Base-by-base conservation (phyloP, 306 rosid genomes). In the Carpinus fangiana region DNA sequence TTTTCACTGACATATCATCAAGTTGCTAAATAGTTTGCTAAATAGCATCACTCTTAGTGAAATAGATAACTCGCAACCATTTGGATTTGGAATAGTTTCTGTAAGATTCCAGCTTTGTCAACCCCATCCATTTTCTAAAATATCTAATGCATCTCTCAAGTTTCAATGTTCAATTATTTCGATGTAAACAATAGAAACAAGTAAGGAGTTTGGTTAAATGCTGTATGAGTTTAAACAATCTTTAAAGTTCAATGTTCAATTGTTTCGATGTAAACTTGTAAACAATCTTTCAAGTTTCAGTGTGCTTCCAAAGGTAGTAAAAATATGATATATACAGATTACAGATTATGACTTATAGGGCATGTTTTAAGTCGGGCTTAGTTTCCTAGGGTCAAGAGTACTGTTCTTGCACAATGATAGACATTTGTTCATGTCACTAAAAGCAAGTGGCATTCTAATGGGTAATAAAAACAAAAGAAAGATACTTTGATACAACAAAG, bases 341-440 rank as follows among this genome's bases (percentile, higher is more conserved):
- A 65, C 59, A 76, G 52, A 70, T 46, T 66, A 17, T 62, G 11
- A 18, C 54, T 36, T 67, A n/a, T 74, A 8, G 4, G 52, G 72
- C 34, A 56, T 17, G 0, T 70, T 75, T 55, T 8, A 34, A 28
- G 67, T 45, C 54, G 7, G 74, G 72, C 45, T 12, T 65, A 48
- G 31, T 28, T 73, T 73, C 60, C 61, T 17, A 50, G 59, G 70
- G 56, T 28, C 28, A 80, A 18, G 51, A 55, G 4, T 69, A 43
- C 5, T 3, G 23, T 54, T 53, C 38, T 55, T 59, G 76, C 59
- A 60, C 23, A 43, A 46, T 23, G 59, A 80, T 38, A 72, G 9
- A 20, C 61, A 79, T 12, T 55, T 50, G 18, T 13, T 46, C 5
- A 16, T 81, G 79, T 59, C 75, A 60, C 61, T 12, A 74, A 34